A percentile compares a stretch with the other conserved stretches of the same genome.
Evolutionary conservation across 495 filamentous ascomycete genomes (phyloP).

Genomic region (Ascobolus immersus): DNA sequence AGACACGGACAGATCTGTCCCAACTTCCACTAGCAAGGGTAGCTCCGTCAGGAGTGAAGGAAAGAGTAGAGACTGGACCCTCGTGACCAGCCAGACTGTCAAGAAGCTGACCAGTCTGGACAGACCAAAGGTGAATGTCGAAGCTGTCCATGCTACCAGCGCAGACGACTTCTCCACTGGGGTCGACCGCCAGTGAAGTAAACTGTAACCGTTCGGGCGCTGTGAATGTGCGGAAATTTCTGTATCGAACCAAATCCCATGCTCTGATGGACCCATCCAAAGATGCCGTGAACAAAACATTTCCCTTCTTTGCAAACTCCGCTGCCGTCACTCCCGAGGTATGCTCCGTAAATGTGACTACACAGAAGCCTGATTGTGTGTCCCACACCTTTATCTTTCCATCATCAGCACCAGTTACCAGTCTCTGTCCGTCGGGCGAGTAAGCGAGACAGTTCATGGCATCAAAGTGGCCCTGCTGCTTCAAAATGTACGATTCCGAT

Average conservation of each 20-base stretch:
- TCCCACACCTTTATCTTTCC: constrained; percentile 99
- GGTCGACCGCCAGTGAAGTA: constrained; percentile 82
- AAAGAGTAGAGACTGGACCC: constrained; percentile 63
- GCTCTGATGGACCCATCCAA: constrained; percentile 81
- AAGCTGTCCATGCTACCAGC: constrained; percentile 88
- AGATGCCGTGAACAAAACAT: constrained; percentile 80
- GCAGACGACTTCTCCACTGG: constrained; percentile 81
- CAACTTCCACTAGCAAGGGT: constrained; percentile 73
- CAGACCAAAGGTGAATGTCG: constrained; percentile 92
- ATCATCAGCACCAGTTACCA: constrained; percentile 83
- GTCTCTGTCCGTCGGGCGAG: constrained; percentile 74
- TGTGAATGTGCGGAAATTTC: constrained; percentile 92
- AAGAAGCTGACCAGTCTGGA: constrained; percentile 86
- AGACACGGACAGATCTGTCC: constrained; percentile 83
- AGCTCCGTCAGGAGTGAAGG: constrained; percentile 66
- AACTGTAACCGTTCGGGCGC: constrained; percentile 78
- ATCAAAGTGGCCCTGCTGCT: constrained; percentile 93
- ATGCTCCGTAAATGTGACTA: constrained; percentile 94
- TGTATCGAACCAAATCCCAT: constrained; percentile 88
- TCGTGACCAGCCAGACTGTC: constrained; percentile 82
- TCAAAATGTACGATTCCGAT: constrained; percentile 95
- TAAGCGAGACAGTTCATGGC: constrained; percentile 86
- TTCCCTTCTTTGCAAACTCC: constrained; percentile 80
- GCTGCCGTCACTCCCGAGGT: constrained; percentile 86
- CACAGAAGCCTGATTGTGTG: constrained; percentile 81